These are phyloP conservation scores for Aspergillus sparsus DNA, from an alignment of 495 filamentous ascomycete genomes.

Conservation along the genomic window DNA sequence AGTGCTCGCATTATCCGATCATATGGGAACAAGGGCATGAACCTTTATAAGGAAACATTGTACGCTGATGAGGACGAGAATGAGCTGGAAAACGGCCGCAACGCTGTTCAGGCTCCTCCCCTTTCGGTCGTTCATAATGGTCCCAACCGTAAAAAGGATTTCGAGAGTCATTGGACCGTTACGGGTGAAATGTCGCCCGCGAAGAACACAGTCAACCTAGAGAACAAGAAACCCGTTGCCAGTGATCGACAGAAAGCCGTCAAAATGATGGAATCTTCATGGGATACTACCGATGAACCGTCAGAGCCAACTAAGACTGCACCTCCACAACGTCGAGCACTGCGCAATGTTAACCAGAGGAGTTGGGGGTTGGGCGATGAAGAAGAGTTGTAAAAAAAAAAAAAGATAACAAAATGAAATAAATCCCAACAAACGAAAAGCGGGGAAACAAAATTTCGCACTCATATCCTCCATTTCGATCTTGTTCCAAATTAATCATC, in stretches of 20 bases:
- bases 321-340: slow-evolving; percentile 22
- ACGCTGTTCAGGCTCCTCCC: slow-evolving; percentile 35
- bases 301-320: slow-evolving; percentile 43
- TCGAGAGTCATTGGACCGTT: slow-evolving; percentile 70
- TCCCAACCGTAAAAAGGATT: slow-evolving; percentile 68
- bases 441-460: not conserved
- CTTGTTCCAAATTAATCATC: not conserved
- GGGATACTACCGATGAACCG: slow-evolving; percentile 63
- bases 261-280: slow-evolving; percentile 67
- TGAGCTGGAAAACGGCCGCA: slow-evolving; percentile 26
- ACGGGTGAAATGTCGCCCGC: slow-evolving; percentile 59
- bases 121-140: slow-evolving; percentile 65
- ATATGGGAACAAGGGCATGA: slow-evolving; percentile 61
- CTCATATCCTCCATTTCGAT: not conserved
- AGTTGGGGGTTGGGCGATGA: slow-evolving; percentile 24
- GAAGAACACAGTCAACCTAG: slow-evolving; percentile 39
- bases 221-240: slow-evolving; percentile 56
- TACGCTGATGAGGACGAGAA: slow-evolving; percentile 55
- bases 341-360: slow-evolving; percentile 26
- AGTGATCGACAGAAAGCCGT: slow-evolving; percentile 41
- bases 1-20: slow-evolving; percentile 42
- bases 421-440: not conserved
- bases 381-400: slow-evolving; percentile 2
- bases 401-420: not conserved
- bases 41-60: slow-evolving; percentile 76